Evolutionary conservation across 192 early-diverging fungal species (phyloP), one percentile per base, ranked within the genome.

Genomic region (Radiomyces spectabilis): DNA sequence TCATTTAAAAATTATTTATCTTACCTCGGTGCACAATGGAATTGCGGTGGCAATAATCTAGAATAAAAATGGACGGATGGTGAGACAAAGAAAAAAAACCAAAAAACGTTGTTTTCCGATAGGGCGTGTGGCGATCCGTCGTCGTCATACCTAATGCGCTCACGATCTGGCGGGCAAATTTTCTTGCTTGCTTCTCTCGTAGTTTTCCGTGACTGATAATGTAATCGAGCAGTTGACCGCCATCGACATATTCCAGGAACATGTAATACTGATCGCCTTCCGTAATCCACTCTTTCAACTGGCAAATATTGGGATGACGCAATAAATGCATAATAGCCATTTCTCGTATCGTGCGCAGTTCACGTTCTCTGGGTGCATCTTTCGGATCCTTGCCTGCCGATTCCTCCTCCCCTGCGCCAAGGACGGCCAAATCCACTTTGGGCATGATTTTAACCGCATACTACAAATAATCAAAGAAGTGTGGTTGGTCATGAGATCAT

Each of bases 151-250:
- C 62, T 51, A 89, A 78, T 22, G 83, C 82, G 42, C 83, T 76
- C 9, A 88, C 76, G 51, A 89, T 85, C 58, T 81, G 74, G 15
- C 90, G 69, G 43, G 87, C 88, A 59, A 88, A 88, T 8, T 51
- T 64, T 41, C 88, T 70, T 2, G 90, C 90, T 60, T 89, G 84
- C 55, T 69, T 79, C 59, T 92, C 90, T 53, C 83, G 84, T 34
- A 92, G 72, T 27, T 87, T 72, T 31, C 88, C 88, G 51, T 88
- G 74, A 41, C 85, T 78, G 13, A 87, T 84, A 55, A 92, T 90
- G 56, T 88, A 86, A 68, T 91, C 85, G 55, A 92, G 80, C 10
- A 92, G 71, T 72, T 90, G 86, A 27, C 88, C 88, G 26, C 88
- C 88, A 51, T 71, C 82, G 49, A 81, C 84, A 58, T 87, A 85